Conservation (phyloP, 129 eudicot genomes). For the Artemisia tridentata region DNA sequence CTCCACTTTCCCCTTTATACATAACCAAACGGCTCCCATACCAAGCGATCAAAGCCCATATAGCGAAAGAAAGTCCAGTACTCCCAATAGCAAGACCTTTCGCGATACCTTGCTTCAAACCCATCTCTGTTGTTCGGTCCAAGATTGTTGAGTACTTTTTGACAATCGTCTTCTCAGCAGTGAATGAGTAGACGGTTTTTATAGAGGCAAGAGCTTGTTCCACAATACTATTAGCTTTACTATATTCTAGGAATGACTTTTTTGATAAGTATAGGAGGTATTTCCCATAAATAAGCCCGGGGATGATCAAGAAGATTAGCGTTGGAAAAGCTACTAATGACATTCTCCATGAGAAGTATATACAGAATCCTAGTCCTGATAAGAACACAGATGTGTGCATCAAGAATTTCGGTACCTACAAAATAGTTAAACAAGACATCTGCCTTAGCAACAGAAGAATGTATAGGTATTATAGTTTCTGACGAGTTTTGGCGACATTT, state of each 20-base stretch:
- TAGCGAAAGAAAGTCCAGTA: constrained; percentile 79
- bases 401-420: constrained; percentile 80
- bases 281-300: constrained; percentile 82
- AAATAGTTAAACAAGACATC: neutral
- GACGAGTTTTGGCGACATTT: neutral
- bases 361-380: constrained; percentile 83
- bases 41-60: constrained; percentile 96
- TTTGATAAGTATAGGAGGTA: constrained; percentile 67
- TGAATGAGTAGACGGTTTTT: constrained; percentile 78
- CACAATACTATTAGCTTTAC: constrained; percentile 66
- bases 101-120: constrained; percentile 81
- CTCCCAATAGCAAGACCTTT: constrained; percentile 95
- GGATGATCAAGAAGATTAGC: constrained; percentile 68
- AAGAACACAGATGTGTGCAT: constrained; percentile 80
- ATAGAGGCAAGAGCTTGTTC: constrained; percentile 89
- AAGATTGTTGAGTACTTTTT: constrained; percentile 55
- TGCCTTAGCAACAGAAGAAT: neutral
- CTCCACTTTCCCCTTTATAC: constrained; percentile 88
- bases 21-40: constrained; percentile 83
- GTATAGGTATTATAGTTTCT: neutral
- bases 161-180: constrained; percentile 76
- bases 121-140: constrained; percentile 64
- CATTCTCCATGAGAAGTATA: constrained; percentile 89
- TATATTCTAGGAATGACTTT: constrained; percentile 61
- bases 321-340: constrained; percentile 88